Conservation (phyloP, 257 asterid species). For the Ilex asprella region DNA sequence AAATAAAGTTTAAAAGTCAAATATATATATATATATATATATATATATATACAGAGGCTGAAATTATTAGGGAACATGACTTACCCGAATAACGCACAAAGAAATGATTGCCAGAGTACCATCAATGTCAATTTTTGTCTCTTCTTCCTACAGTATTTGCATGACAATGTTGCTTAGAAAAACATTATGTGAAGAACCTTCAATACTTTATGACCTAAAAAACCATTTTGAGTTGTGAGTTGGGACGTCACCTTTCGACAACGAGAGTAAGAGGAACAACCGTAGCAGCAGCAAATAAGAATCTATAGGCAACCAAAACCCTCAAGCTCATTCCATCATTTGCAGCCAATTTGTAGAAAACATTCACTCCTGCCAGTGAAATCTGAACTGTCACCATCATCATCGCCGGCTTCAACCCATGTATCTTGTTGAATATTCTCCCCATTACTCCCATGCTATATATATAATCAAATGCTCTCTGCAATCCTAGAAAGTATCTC, state of each 20-base stretch:
- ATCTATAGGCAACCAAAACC: slow-evolving; percentile 46
- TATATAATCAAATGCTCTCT: too few species aligned
- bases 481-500: too few species aligned
- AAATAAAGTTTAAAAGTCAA: too few species aligned
- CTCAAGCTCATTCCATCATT: slow-evolving; percentile 53
- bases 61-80: too few species aligned
- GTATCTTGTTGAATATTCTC: slow-evolving; percentile 17
- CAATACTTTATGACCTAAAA: too few species aligned
- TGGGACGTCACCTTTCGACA: slow-evolving; percentile 37
- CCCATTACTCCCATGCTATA: slow-evolving; percentile 4
- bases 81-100: slow-evolving; percentile 59
- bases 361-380: slow-evolving; percentile 26
- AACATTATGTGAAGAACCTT: too few species aligned
- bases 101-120: slow-evolving; percentile 31
- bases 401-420: slow-evolving; percentile 49
- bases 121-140: slow-evolving; percentile 52
- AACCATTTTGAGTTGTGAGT: too few species aligned
- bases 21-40: too few species aligned
- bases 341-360: slow-evolving; percentile 43
- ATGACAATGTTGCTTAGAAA: too few species aligned
- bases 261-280: slow-evolving; percentile 45
- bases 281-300: slow-evolving; percentile 47
- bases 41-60: background rate
- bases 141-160: slow-evolving; percentile 33
- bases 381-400: slow-evolving; percentile 39